Conservation (phyloP, 306 rosid species). For the Medicago truncatula region DNA sequence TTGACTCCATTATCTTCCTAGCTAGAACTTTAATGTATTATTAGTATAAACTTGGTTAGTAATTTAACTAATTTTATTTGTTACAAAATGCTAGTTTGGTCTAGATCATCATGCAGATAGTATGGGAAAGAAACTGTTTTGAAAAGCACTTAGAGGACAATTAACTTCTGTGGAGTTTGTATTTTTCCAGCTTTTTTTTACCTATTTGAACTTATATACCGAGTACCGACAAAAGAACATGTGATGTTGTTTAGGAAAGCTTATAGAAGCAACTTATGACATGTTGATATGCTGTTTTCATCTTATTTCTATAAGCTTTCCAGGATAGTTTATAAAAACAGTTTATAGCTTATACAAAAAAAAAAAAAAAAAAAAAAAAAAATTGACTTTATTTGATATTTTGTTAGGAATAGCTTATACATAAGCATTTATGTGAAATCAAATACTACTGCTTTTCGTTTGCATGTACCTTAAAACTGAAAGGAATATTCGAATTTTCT, state of each 20-base stretch:
- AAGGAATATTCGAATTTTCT: conserved; percentile 34
- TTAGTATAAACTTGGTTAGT: conserved; percentile 29
- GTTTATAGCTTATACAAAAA: background rate
- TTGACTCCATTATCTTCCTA: too few relatives aligned
- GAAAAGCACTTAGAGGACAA: background rate
- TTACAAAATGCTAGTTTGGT: background rate
- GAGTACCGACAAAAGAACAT: background rate
- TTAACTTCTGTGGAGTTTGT: background rate
- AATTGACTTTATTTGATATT: too few relatives aligned
- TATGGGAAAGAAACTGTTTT: background rate
- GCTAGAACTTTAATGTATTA: background rate
- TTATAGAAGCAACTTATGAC: background rate
- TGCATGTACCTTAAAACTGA: conserved; percentile 21
- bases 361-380: too few relatives aligned
- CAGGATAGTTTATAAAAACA: background rate
- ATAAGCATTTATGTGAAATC: conserved; percentile 1
- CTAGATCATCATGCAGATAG: background rate
- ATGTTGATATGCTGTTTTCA: background rate
- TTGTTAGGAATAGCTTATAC: too few relatives aligned
- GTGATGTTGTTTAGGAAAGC: background rate
- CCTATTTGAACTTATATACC: background rate
- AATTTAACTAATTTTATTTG: background rate
- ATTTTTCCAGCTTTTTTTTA: background rate
- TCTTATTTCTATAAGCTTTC: background rate
- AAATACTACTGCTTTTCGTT: conserved; percentile 22